Percentiles rank a stretch among this genome's conserved stretches.
These are phyloP conservation scores for Trichosporon sp. DNA, from an alignment of 1,284 basidiomycete genomes.

Conservation along the genomic window DNA sequence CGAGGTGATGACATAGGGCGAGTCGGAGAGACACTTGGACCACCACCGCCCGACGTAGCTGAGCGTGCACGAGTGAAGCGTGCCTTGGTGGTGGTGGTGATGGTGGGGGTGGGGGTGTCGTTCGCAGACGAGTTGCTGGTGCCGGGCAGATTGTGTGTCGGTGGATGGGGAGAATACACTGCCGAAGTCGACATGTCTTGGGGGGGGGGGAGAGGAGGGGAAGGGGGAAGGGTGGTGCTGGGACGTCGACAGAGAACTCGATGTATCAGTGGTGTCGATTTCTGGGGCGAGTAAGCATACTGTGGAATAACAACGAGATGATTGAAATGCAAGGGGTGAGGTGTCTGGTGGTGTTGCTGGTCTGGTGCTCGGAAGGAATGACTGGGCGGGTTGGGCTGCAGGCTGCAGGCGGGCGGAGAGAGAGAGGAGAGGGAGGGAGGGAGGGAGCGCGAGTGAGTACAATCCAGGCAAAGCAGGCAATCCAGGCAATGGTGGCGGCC, in stretches of 20 bases:
- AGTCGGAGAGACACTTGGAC: slow-evolving; percentile 28
- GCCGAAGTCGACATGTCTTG: slow-evolving; percentile 31
- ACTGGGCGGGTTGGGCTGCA: neutral
- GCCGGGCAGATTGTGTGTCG: slow-evolving; percentile 19
- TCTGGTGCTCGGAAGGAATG: slow-evolving; percentile 3
- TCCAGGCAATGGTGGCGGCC: neutral
- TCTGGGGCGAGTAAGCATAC: slow-evolving; percentile 11
- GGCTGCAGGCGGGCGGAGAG: neutral
- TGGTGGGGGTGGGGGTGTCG: slow-evolving; percentile 10
- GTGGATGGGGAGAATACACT: slow-evolving; percentile 29
- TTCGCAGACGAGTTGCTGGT: slow-evolving; percentile 6
- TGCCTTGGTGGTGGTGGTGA: slow-evolving; percentile 22
- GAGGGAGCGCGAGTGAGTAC: neutral
- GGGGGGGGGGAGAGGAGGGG: neutral
- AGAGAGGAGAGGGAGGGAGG: neutral
- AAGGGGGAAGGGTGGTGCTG: neutral
- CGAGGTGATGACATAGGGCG: slow-evolving; percentile 22
- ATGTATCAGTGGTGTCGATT: slow-evolving; percentile 6
- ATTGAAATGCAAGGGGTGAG: neutral
- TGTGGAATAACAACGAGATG: slow-evolving; percentile 18
- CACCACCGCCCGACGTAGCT: slow-evolving; percentile 19
- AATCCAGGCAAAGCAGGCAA: too few species aligned
- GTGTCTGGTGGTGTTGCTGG: neutral
- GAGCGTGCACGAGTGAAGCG: slow-evolving; percentile 27
- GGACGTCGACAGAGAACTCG: slow-evolving; percentile 2